Conservation (phyloP, 129 eudicot species). For the Helianthus tuberosus region DNA sequence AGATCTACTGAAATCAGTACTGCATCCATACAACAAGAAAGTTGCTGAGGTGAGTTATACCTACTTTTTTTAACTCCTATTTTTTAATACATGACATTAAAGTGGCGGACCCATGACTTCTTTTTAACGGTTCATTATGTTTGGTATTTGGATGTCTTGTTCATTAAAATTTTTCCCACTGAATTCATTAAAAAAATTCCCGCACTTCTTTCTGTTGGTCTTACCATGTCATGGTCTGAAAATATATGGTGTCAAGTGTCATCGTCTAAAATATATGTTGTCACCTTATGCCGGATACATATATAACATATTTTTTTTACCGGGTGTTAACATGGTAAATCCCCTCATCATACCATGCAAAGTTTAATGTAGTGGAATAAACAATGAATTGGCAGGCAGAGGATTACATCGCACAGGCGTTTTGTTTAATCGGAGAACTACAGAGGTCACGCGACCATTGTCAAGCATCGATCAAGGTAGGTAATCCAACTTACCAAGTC, state of each 20-base stretch:
- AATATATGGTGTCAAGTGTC: not conserved
- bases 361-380: conserved; percentile 4
- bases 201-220: not conserved
- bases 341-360: not conserved
- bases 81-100: not conserved
- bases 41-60: conserved; percentile 70
- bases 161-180: no score
- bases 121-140: not conserved
- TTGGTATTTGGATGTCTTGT: no score
- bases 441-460: conserved; percentile 59
- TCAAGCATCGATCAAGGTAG: conserved; percentile 77
- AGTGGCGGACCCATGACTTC: not conserved
- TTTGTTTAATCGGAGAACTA: conserved; percentile 55
- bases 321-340: not conserved
- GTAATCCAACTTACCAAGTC: conserved; percentile 35
- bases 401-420: conserved; percentile 71
- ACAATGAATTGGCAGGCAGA: conserved; percentile 50
- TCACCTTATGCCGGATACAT: not conserved
- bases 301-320: not conserved
- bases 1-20: conserved; percentile 43
- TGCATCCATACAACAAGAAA: conserved; percentile 86
- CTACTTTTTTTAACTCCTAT: not conserved
- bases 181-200: not conserved
- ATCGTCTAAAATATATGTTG: not conserved
- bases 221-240: not conserved